These are phyloP conservation scores for Solanum bukasovii DNA, from an alignment of 257 asterid species.

Conservation along the genomic window DNA sequence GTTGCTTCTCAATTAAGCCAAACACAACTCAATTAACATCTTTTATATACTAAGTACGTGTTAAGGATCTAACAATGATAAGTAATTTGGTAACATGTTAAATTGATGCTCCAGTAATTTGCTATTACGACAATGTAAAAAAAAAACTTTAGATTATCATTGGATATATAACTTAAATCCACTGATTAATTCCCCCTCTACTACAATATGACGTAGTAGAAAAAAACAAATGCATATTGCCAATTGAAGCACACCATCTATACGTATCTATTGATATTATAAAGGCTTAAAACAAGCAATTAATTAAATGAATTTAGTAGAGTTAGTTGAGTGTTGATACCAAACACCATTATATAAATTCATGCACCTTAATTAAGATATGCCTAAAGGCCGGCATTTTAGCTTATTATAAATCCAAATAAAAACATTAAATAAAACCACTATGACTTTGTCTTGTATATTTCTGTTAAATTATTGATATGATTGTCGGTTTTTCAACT, in stretches of 20 bases:
- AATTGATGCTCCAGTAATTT: background rate
- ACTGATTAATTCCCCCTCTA: background rate
- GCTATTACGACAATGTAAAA: background rate
- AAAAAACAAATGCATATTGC: background rate
- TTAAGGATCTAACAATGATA: background rate
- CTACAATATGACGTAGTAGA: background rate
- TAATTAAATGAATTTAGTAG: background rate
- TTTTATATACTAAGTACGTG: background rate
- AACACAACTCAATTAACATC: no score
- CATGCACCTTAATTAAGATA: background rate
- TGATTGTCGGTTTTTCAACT: background rate
- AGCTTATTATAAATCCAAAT: background rate
- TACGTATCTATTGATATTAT: background rate
- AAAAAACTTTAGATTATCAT: background rate
- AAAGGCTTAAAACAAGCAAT: background rate
- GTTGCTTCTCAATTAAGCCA: no score
- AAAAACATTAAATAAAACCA: background rate
- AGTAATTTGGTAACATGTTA: background rate
- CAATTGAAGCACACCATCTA: background rate
- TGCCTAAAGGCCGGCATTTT: background rate
- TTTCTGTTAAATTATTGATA: background rate
- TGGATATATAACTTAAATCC: background rate
- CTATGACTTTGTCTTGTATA: background rate
- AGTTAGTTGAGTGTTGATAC: conserved; percentile 5
- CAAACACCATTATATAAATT: background rate